These are phyloP conservation scores for Schwanniomyces sp. DNA, from an alignment of 805 yeast species.

Conservation along the genomic window DNA sequence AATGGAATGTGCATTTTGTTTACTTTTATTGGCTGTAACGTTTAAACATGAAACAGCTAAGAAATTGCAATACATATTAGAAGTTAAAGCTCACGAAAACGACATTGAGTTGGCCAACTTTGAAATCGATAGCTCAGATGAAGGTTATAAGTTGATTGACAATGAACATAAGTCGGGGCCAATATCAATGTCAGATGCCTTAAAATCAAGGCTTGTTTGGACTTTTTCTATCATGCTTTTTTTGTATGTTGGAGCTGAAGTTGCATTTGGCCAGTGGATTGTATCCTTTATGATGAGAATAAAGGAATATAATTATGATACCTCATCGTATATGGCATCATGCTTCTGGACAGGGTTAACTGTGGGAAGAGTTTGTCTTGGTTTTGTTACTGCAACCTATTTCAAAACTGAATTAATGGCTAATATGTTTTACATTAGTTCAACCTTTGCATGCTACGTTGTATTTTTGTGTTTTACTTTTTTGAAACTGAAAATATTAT, in stretches of 20 bases:
- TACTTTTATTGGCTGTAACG: constrained; percentile 20
- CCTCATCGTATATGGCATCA: constrained; percentile 49
- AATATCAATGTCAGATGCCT: constrained; percentile 18
- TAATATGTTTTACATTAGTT: constrained; percentile 36
- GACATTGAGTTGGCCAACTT: constrained; percentile 12
- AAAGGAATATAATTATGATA: constrained; percentile 30
- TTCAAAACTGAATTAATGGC: constrained; percentile 50
- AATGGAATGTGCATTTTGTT: constrained; percentile 18
- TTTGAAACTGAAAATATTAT: constrained; percentile 28
- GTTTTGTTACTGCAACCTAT: constrained; percentile 52
- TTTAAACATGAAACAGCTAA: constrained; percentile 46
- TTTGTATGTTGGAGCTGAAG: constrained; percentile 52
- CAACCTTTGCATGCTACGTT: constrained; percentile 28
- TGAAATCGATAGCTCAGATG: constrained; percentile 6
- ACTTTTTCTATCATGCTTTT: constrained; percentile 43
- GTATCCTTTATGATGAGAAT: constrained; percentile 47
- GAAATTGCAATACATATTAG: constrained; percentile 36
- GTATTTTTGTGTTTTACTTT: constrained; percentile 24
- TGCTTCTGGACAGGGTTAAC: constrained; percentile 54
- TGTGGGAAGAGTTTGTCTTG: constrained; percentile 46
- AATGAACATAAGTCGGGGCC: background rate
- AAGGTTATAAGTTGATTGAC: constrained; percentile 1
- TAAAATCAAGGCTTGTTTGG: constrained; percentile 38
- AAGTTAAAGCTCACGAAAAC: constrained; percentile 4
- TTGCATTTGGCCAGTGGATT: constrained; percentile 54